Evolutionary conservation across 208 protist species (phyloP).

Genomic region (Trichomonas tenax): DNA sequence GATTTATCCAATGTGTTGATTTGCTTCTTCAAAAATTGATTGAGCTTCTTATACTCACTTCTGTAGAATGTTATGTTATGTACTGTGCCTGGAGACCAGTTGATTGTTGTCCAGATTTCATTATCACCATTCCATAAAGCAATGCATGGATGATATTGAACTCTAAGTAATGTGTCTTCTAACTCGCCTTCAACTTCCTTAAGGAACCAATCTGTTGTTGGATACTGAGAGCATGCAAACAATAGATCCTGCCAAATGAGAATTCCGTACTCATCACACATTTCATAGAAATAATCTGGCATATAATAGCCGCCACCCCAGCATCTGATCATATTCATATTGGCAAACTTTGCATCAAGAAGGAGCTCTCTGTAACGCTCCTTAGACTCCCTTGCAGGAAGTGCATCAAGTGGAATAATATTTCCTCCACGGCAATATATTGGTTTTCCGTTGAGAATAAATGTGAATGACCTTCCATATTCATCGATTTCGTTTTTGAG

Average conservation of each 20-base stretch:
- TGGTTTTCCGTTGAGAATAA: slow-evolving; percentile 42
- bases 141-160: background rate
- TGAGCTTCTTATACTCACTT: background rate
- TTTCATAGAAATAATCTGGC: slow-evolving; percentile 50
- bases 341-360: slow-evolving; percentile 20
- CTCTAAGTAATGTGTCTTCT: background rate
- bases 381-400: slow-evolving; percentile 27
- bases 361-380: slow-evolving; percentile 29
- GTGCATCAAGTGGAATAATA: slow-evolving; percentile 46
- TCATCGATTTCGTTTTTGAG: background rate
- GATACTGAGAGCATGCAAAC: slow-evolving; percentile 55
- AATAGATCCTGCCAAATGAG: slow-evolving; percentile 58
- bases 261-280: slow-evolving; percentile 48
- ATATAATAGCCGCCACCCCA: slow-evolving; percentile 62
- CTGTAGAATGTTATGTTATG: background rate
- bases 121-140: background rate
- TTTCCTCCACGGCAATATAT: slow-evolving; percentile 52
- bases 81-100: background rate
- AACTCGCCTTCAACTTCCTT: background rate
- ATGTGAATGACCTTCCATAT: slow-evolving; percentile 34
- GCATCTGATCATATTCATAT: slow-evolving; percentile 53
- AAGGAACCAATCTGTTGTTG: slow-evolving; percentile 23
- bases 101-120: background rate
- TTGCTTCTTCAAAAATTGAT: background rate
- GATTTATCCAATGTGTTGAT: background rate